Evolutionary conservation across 192 early-diverging fungal genomes (phyloP), one percentile per base, ranked within the genome.

Genomic region (Globomyces pollinis-pini): DNA sequence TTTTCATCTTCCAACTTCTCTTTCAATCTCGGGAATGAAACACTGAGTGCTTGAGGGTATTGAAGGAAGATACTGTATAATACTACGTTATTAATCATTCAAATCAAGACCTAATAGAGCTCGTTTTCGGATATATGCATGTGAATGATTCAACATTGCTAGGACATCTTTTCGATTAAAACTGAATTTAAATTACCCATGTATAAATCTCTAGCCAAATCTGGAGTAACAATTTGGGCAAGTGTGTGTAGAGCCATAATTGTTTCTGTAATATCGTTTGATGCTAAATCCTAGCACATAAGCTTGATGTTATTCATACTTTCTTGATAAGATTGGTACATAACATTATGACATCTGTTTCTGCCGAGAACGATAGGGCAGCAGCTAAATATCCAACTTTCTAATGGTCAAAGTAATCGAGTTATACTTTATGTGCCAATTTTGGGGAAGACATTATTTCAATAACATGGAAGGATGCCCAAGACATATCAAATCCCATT

Each of bases 241-340:
- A 99, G 73, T 11, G 89, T 90, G 61, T 94, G 90, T 52, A 99
- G 68, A 11, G 94, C 93, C n/a, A 94, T 71, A 23, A 87, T 84
- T 21, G 91, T 83, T 57, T 99, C 96, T 61, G 87, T 68, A 12
- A 78, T 71, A 44, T 86, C 87, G 16, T 88, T 77, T 13, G 92
- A 91, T 2, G 89, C 81, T 41, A 98, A 69, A 68, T 98, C 95
- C 85, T 47, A n/a, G n/a, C n/a, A n/a, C n/a, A n/a, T n/a, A n/a
- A n/a, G 23, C 15, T 11, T 47, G 3, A 47, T 26, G 28, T 6
- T 24, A 20, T 26, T 8, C 21, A 1, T 47, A 47, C 44, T 26
- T 99, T 99, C 68, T 92, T 93, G 49, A 97, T 91, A 61, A 95
- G 73, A 69, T 99, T 99, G 8, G 93, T 96, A 11, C 87, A 86